Evolutionary conservation across 768 basidiomycete genomes (phyloP).

Genomic region (Tricholoma sp.): DNA sequence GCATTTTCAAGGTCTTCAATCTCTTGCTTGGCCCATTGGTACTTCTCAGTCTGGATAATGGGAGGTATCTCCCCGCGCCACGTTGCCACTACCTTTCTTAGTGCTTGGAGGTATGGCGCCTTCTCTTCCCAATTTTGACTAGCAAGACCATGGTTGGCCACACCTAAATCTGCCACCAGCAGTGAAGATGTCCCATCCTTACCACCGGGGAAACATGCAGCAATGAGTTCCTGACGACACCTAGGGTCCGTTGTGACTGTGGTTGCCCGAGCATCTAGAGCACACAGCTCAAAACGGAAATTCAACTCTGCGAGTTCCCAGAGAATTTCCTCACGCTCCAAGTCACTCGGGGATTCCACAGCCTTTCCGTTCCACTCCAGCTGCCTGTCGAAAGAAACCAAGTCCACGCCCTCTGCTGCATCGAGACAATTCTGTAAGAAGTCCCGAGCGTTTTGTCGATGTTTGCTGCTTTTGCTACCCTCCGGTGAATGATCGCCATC

Average conservation of each 20-base stretch:
- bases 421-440: slow-evolving; percentile 1
- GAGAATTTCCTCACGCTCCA: not conserved
- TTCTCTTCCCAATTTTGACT: not conserved
- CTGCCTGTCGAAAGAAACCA: not conserved
- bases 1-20: slow-evolving; percentile 2
- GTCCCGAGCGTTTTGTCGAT: not conserved
- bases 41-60: not conserved
- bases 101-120: not conserved
- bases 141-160: too few relatives aligned
- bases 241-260: not conserved
- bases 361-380: not conserved
- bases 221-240: slow-evolving; percentile 2
- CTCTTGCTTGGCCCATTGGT: not conserved
- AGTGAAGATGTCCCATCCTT: not conserved
- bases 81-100: not conserved
- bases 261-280: slow-evolving; percentile 7
- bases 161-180: too few relatives aligned
- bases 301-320: slow-evolving; percentile 6
- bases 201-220: slow-evolving; percentile 4
- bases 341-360: not conserved
- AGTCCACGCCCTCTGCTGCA: not conserved
- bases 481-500: not conserved
- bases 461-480: not conserved
- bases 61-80: slow-evolving; percentile 1
- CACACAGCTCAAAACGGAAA: slow-evolving; percentile 11